Conservation (phyloP, 176 grass and related monocot genomes). For the Rhynchospora breviuscula region DNA sequence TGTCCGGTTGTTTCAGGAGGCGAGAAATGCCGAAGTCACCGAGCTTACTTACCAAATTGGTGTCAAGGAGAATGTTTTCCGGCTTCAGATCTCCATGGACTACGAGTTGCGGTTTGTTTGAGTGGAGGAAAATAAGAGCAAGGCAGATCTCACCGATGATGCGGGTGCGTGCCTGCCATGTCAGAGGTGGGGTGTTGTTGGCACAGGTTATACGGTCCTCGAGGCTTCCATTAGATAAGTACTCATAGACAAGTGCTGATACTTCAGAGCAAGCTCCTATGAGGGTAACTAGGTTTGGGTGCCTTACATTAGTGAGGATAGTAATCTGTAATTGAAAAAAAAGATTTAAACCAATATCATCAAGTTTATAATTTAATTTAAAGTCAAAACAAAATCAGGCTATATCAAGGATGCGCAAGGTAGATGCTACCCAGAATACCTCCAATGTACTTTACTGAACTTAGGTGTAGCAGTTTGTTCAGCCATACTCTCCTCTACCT, state of each 20-base stretch:
- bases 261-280: slow-evolving; percentile 35
- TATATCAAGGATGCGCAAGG: neutral
- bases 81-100: slow-evolving; percentile 53
- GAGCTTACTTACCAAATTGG: slow-evolving; percentile 44
- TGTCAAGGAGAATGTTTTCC: slow-evolving; percentile 44
- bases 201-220: slow-evolving; percentile 34
- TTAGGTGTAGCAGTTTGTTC: neutral
- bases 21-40: slow-evolving; percentile 45
- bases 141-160: slow-evolving; percentile 46
- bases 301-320: slow-evolving; percentile 36
- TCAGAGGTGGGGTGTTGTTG: slow-evolving; percentile 31
- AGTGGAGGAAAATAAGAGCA: slow-evolving; percentile 45
- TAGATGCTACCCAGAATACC: neutral
- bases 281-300: slow-evolving; percentile 40
- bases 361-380: neutral
- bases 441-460: neutral
- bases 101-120: slow-evolving; percentile 35
- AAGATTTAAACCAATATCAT: neutral
- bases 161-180: slow-evolving; percentile 46
- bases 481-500: neutral
- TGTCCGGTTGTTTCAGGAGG: slow-evolving; percentile 22
- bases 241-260: slow-evolving; percentile 36
- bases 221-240: slow-evolving; percentile 38
- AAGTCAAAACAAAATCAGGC: neutral
- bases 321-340: slow-evolving; percentile 22